A percentile compares a stretch with the other conserved stretches of the same genome.
These are phyloP conservation scores for Ricinus communis DNA, from an alignment of 345 rosid species.

Conservation along the genomic window DNA sequence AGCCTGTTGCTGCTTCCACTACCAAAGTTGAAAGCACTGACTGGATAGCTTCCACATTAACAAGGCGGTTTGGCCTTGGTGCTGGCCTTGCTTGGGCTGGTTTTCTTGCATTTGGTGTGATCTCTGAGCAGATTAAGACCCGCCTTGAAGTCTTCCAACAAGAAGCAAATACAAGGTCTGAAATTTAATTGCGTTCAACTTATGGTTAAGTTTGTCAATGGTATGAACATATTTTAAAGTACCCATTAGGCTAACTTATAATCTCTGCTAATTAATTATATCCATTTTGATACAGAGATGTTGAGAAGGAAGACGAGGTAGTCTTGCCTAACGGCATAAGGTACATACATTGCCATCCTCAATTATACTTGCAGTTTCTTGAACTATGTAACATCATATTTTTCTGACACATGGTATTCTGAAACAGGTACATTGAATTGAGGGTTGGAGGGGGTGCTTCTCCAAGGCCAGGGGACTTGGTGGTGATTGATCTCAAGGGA, in stretches of 20 bases:
- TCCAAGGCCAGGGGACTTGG: slow-evolving; percentile 75
- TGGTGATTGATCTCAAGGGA: slow-evolving; percentile 77
- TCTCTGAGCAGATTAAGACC: slow-evolving; percentile 90
- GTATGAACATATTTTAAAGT: too few species aligned
- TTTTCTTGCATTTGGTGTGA: slow-evolving; percentile 72
- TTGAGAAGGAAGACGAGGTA: slow-evolving; percentile 66
- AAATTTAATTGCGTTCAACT: not conserved
- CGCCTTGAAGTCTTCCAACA: slow-evolving; percentile 75
- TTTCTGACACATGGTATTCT: not conserved
- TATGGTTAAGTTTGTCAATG: not conserved
- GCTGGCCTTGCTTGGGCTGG: slow-evolving; percentile 93
- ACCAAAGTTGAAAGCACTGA: slow-evolving; percentile 61
- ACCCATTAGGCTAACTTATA: too few species aligned
- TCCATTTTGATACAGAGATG: slow-evolving; percentile 48
- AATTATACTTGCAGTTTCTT: not conserved
- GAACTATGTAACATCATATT: not conserved
- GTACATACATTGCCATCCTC: slow-evolving; percentile 26
- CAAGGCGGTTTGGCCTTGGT: slow-evolving; percentile 84
- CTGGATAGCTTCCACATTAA: slow-evolving; percentile 84
- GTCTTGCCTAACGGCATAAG: slow-evolving; percentile 80
- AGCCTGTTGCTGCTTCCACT: slow-evolving; percentile 13
- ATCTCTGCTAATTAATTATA: not conserved
- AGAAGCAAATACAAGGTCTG: slow-evolving; percentile 76
- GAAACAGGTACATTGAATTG: slow-evolving; percentile 71
- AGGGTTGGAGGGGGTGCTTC: slow-evolving; percentile 82